Evolutionary conservation across 208 protist species (phyloP), one percentile per base, ranked within the genome.

Genomic region (Leishmania braziliensis): DNA sequence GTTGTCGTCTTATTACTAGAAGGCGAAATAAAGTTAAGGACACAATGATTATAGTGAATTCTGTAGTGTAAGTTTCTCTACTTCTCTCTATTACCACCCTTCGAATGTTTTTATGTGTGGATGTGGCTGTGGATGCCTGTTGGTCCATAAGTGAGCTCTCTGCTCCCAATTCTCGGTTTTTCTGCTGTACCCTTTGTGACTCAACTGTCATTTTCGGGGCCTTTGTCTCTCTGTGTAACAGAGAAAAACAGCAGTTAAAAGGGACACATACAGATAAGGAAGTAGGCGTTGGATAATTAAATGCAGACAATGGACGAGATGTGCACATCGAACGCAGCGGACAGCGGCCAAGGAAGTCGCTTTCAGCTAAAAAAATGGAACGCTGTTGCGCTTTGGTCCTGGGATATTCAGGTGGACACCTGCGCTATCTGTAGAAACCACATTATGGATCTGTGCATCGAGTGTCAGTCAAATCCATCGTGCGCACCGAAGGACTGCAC

Each of bases 401-500:
- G 98, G 98, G 98, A 99, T 86, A 99, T 99, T 84, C 94, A 99
- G 58, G 98, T 99, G 10, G 99, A 99, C 83, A 99, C 98, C 23
- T 99, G 99, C 77, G 99, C 99, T 26, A 99, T 99, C 86, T 99
- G 99, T 89, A 88, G 99, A 80, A 99, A 99, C 74, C 99, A 99
- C 84, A 99, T 99, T 77, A 99, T 99, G 98, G 99, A 99, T 75
- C 84, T 99, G 9, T 99, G 98, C 89, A 99, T 99, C 75, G 98
- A 99, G 81, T 99, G 98, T 85, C 98, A 99, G 84, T 97, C 99
- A 2, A 99, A 99, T 83, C 98, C 98, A 80, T 56, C 93, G 82
- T 56, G 88, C 68, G 73, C 94, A 43, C 98, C 97, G 0, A 97
- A 89, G 81, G 98, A 99, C 68, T 99, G 98, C 85, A 99, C 94